Conservation (phyloP, 768 basidiomycete species). For the Leccinum barrowsii region DNA sequence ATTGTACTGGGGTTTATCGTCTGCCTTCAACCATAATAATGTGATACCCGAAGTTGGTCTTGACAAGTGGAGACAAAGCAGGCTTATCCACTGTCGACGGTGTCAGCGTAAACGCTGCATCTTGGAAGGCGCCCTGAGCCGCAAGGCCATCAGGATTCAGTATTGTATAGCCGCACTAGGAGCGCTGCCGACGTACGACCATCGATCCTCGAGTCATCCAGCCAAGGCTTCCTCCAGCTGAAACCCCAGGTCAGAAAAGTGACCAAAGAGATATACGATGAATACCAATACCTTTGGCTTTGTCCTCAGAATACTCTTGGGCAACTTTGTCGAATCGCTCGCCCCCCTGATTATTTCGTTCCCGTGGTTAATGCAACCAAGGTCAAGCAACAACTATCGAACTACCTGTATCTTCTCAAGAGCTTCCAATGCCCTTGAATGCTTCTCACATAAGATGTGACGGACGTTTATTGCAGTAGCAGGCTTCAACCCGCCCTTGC, state of each 20-base stretch:
- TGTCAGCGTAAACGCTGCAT: slow-evolving; percentile 77
- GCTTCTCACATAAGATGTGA: slow-evolving; percentile 87
- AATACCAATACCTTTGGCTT: slow-evolving; percentile 74
- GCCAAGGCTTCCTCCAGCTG: slow-evolving; percentile 82
- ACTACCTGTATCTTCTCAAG: slow-evolving; percentile 73
- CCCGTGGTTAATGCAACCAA: neutral
- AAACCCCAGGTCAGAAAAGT: slow-evolving; percentile 1
- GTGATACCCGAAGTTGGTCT: slow-evolving; percentile 83
- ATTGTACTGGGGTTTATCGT: slow-evolving; percentile 37
- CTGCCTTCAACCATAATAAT: slow-evolving; percentile 91
- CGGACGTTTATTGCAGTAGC: slow-evolving; percentile 83
- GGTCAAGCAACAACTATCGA: neutral
- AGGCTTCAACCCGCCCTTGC: slow-evolving; percentile 63
- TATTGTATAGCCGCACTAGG: neutral
- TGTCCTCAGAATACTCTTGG: slow-evolving; percentile 88
- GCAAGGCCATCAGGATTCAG: slow-evolving; percentile 9
- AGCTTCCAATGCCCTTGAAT: slow-evolving; percentile 75
- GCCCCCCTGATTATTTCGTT: slow-evolving; percentile 50
- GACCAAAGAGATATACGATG: neutral
- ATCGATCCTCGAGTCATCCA: slow-evolving; percentile 87
- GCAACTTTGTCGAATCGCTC: slow-evolving; percentile 86
- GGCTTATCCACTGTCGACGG: slow-evolving; percentile 84
- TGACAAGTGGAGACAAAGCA: slow-evolving; percentile 64
- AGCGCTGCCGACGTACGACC: slow-evolving; percentile 47
- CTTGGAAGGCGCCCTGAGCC: slow-evolving; percentile 68